Percentiles rank a stretch among this genome's conserved stretches.
Evolutionary conservation across 2,329 filamentous ascomycete species (phyloP).

Genomic region (Trichocomaceae sp.): DNA sequence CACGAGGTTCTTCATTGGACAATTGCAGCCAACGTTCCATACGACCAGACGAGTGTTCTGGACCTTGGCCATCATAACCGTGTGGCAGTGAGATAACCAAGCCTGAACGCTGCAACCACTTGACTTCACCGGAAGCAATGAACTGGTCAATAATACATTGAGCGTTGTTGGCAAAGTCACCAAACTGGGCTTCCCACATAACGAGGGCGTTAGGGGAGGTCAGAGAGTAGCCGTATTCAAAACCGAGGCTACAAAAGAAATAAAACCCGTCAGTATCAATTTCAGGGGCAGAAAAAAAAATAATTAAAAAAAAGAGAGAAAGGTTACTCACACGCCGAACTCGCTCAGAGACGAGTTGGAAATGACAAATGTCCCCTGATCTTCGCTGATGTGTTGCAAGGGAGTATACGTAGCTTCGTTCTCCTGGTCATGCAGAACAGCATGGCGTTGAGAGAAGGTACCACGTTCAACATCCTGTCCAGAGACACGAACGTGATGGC

Average conservation of each 20-base stretch:
- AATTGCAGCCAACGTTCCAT: constrained; percentile 97
- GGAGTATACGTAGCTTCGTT: constrained; percentile 89
- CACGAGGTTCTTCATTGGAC: constrained; percentile 91
- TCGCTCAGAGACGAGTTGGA: constrained; percentile 85
- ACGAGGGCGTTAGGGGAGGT: constrained; percentile 95
- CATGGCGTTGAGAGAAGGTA: constrained; percentile 96
- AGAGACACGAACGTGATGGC: constrained; percentile 94
- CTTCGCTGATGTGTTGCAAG: constrained; percentile 77
- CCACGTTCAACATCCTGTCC: constrained; percentile 99
- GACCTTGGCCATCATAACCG: constrained; percentile 96
- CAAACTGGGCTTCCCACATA: constrained; percentile 99
- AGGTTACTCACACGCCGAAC: constrained; percentile 54
- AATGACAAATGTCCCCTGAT: constrained; percentile 94
- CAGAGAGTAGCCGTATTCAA: constrained; percentile 97
- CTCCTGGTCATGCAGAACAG: constrained; percentile 96
- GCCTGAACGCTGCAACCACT: constrained; percentile 97
- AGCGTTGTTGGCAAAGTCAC: constrained; percentile 99
- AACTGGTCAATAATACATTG: constrained; percentile 99
- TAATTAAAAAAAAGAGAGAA: no score
- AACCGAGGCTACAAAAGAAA: constrained; percentile 66
- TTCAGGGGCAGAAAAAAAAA: background rate
- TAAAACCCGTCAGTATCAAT: constrained; percentile 46
- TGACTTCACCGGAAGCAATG: constrained; percentile 92
- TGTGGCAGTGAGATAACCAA: constrained; percentile 94
- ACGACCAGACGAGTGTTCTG: constrained; percentile 94